Conservation (phyloP, 2,329 filamentous ascomycete species). For the Intubia oerlemansii region DNA sequence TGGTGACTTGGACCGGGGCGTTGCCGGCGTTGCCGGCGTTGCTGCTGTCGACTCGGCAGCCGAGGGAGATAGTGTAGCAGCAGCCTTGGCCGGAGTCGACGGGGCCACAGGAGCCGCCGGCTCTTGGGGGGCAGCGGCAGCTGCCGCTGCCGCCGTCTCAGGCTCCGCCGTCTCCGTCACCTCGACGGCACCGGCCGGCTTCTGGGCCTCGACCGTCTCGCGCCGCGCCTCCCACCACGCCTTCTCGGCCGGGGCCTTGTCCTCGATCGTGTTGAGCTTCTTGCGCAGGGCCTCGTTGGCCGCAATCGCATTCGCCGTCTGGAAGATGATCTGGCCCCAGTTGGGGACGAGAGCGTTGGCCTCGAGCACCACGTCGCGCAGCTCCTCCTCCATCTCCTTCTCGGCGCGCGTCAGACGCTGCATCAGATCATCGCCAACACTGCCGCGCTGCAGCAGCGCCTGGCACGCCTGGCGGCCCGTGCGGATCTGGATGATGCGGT, state of each 20-base stretch:
- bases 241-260: slow-evolving; percentile 51
- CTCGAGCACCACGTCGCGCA: slow-evolving; percentile 87
- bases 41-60: neutral
- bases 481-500: slow-evolving; percentile 73
- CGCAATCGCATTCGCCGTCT: slow-evolving; percentile 89
- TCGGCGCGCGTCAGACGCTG: slow-evolving; percentile 80
- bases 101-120: no score
- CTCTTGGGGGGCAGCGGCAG: no score
- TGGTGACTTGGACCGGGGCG: neutral
- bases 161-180: slow-evolving; percentile 71
- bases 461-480: slow-evolving; percentile 75
- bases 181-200: slow-evolving; percentile 28
- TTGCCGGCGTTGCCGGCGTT: neutral
- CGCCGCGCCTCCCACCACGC: slow-evolving; percentile 84
- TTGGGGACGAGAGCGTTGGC: slow-evolving; percentile 74
- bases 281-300: slow-evolving; percentile 61
- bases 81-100: slow-evolving; percentile 16
- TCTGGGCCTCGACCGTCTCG: slow-evolving; percentile 15
- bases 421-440: slow-evolving; percentile 90
- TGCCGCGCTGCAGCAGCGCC: slow-evolving; percentile 66
- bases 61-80: no score
- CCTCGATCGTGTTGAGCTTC: slow-evolving; percentile 53
- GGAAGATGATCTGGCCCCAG: slow-evolving; percentile 93
- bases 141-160: slow-evolving; percentile 18
- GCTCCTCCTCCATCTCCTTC: slow-evolving; percentile 92